phyloP scores from a whole-genome alignment of 2,329 filamentous ascomycete genomes.

The Pyricularia grisea region DNA sequence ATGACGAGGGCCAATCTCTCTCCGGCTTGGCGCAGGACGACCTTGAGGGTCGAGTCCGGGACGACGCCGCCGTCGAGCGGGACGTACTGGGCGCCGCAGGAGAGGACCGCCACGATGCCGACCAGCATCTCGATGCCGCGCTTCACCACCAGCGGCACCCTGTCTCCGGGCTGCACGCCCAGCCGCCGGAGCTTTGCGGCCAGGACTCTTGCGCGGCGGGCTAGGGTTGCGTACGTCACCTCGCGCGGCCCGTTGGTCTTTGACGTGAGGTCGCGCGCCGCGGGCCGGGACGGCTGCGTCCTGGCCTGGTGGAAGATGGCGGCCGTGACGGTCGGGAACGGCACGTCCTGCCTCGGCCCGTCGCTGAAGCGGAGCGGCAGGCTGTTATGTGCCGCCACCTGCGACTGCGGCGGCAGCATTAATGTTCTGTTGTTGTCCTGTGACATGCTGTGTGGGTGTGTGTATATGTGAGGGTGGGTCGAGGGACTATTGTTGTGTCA shows the following conservation, averaged over 20 bases:
- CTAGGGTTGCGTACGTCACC: slow-evolving; percentile 3
- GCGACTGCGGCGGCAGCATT: too few relatives aligned
- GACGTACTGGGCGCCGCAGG: slow-evolving; percentile 49
- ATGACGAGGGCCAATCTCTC: slow-evolving; percentile 35
- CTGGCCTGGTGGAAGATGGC: slow-evolving; percentile 1
- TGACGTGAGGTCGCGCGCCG: slow-evolving; percentile 3
- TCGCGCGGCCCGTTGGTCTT: not conserved
- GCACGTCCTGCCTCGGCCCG: not conserved
- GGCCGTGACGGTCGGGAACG: slow-evolving; percentile 1
- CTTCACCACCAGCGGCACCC: slow-evolving; percentile 45
- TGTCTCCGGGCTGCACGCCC: slow-evolving; percentile 21
- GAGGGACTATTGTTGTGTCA: not conserved
- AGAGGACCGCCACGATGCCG: slow-evolving; percentile 45
- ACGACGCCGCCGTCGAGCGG: slow-evolving; percentile 48
- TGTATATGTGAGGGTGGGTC: too few relatives aligned
- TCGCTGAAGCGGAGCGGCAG: slow-evolving; percentile 2
- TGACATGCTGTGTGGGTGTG: not conserved
- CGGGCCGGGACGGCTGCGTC: not conserved
- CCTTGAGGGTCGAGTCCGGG: slow-evolving; percentile 34
- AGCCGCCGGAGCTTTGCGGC: not conserved
- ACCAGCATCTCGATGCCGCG: slow-evolving; percentile 47
- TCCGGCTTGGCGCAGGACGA: slow-evolving; percentile 37
- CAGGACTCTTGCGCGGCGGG: not conserved
- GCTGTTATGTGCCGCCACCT: not conserved
- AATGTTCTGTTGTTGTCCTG: not conserved